Evolutionary conservation across 208 protist species (phyloP).

Genomic region (Herpetomonas tarakana): DNA sequence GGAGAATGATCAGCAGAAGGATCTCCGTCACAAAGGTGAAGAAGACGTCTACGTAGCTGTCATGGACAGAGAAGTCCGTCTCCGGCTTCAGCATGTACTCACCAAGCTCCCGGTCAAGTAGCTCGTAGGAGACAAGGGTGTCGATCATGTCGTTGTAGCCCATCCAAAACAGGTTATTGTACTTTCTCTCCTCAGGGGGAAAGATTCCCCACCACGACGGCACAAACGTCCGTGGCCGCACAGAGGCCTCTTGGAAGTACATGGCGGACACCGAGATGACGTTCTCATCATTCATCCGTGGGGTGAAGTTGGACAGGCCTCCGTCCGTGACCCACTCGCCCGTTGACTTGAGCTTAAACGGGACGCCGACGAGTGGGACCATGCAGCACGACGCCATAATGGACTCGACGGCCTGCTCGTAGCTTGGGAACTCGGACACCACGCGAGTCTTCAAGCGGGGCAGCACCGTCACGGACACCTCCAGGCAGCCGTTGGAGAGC

Average conservation of each 20-base stretch:
- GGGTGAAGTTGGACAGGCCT: slow-evolving; percentile 60
- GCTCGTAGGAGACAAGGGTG: slow-evolving; percentile 38
- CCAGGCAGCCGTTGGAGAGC: slow-evolving; percentile 50
- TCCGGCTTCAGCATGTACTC: slow-evolving; percentile 36
- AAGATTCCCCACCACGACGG: slow-evolving; percentile 74
- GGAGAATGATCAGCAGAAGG: slow-evolving; percentile 50
- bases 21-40: slow-evolving; percentile 40
- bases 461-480: slow-evolving; percentile 67
- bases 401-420: slow-evolving; percentile 48
- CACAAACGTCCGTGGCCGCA: slow-evolving; percentile 62
- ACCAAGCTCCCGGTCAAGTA: slow-evolving; percentile 23
- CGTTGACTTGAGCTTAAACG: slow-evolving; percentile 56
- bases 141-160: slow-evolving; percentile 85
- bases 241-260: slow-evolving; percentile 67
- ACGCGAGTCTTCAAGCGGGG: slow-evolving; percentile 39
- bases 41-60: slow-evolving; percentile 24
- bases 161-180: slow-evolving; percentile 65
- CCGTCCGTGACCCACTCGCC: slow-evolving; percentile 77
- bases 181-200: slow-evolving; percentile 42
- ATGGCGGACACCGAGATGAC: slow-evolving; percentile 75
- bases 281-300: slow-evolving; percentile 47
- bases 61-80: slow-evolving; percentile 31
- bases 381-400: slow-evolving; percentile 69
- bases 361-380: slow-evolving; percentile 64
- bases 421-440: slow-evolving; percentile 37